Evolutionary conservation across 2,329 filamentous ascomycete species (phyloP), one percentile per base, ranked within the genome.

Genomic region (Arthrobotrys sinensis): DNA sequence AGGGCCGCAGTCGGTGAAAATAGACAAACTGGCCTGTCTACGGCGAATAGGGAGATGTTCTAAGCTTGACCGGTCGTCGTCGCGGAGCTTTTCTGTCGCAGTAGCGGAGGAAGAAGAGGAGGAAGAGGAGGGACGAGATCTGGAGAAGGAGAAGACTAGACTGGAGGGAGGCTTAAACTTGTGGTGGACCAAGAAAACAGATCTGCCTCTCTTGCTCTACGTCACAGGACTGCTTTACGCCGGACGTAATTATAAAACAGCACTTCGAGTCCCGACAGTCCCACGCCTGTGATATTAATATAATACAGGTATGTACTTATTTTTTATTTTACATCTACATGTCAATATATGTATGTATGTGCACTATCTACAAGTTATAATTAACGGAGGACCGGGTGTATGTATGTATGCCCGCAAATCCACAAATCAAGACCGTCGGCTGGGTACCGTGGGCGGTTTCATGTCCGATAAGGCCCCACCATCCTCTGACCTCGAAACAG

Each of bases 151-250:
- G 53, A 63, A 38, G 14, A 14, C n/a, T 24, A 19, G 32, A 50
- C 28, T 28, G 43, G 24, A 36, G 5, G 32, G 28, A 68, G 55
- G 36, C n/a, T 40, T 14, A 16, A 28, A 32, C 36, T 24, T 50
- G 70, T 34, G 64, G 63, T 28, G 38, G 36, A 64, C 65, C 64
- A 76, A 70, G 65, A 76, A 76, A 76, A 70, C 72, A 64, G 36
- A 69, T 69, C 65, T 62, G 62, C 43, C 72, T 65, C 24, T 28
- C 24, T 28, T 28, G 24, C 24, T 28, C 72, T 69, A 76, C 72
- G 72, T 76, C 72, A 76, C 72, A 66, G 38, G 72, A 69, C 72
- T 55, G 24, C 3, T 52, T 52, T n/a, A 4, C 50, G 5, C 14
- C 50, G 28, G 8, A n/a, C 55, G n/a, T n/a, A n/a, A n/a, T n/a